These are phyloP conservation scores for Keithomyces neogunnii DNA, from an alignment of 2,329 filamentous ascomycete species.

Conservation along the genomic window DNA sequence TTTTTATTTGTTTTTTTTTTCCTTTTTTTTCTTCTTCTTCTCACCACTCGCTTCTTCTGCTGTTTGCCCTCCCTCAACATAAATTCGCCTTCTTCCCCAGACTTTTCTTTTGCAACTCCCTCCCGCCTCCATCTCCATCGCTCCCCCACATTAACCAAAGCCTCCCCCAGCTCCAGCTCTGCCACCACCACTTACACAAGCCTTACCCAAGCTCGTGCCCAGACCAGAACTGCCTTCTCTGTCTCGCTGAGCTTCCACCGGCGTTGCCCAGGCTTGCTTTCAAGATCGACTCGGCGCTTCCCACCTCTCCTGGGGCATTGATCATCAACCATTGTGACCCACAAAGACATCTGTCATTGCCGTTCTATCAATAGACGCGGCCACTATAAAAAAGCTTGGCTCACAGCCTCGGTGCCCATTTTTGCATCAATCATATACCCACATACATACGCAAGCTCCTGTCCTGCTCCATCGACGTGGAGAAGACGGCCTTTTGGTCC, in stretches of 20 bases:
- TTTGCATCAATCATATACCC: conserved; percentile 7
- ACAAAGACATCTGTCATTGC: background rate
- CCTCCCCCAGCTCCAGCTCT: background rate
- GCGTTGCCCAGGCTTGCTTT: too few relatives aligned
- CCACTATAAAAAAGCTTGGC: background rate
- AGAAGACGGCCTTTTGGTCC: background rate
- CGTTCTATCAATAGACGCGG: background rate
- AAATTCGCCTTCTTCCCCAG: background rate
- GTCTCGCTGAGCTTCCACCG: too few relatives aligned
- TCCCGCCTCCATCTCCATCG: background rate
- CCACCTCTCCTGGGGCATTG: background rate
- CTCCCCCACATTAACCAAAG: background rate
- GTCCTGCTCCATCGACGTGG: background rate
- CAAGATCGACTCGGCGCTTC: too few relatives aligned
- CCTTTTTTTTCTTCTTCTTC: background rate
- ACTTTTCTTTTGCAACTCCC: background rate
- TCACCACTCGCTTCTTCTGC: too few relatives aligned
- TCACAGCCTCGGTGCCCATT: conserved; percentile 10
- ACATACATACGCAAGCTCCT: conserved; percentile 17
- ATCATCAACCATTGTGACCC: background rate
- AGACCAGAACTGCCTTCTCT: background rate
- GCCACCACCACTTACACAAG: background rate
- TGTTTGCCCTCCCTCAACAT: background rate
- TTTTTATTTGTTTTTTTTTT: background rate
- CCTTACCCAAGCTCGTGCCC: background rate